Evolutionary conservation across 2,329 filamentous ascomycete genomes (phyloP), one percentile per base, ranked within the genome.

Genomic region (Cladorrhinum sp.): DNA sequence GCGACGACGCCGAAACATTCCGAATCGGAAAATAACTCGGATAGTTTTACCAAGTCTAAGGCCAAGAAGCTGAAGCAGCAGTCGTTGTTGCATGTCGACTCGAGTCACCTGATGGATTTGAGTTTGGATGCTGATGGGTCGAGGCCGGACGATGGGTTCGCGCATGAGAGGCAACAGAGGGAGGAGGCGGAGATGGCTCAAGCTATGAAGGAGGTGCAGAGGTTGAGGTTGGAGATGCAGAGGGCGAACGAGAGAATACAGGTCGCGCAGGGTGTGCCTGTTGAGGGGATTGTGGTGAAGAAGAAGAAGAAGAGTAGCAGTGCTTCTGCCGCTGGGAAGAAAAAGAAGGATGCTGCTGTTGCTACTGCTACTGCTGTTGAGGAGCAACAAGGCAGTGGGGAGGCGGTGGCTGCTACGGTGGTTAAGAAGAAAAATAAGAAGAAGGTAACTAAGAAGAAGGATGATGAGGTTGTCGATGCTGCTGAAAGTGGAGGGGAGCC

Each of bases 111-210:
- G 2, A 85, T 86, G 1, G 78, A 85, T 2, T 83, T 97, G 49
- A 89, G 84, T 50, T 82, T 97, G 1, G 85, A 88, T 53, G 85
- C 81, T 29, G 78, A 75, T 53, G 66, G 68, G 16, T 71, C 70
- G 6, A 67, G 69, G 38, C 68, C 61, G 16, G 68, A 68, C 36
- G 69, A 61, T 8, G 69, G 66, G 0, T 78, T 83, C 52, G 85
- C 90, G 60, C 81, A 85, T 55, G 89, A 92, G 69, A 80, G 81
- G 56, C 84, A 88, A 65, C 84, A 88, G 71, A 85, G 84, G 16
- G 92, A 96, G 70, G 92, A 97, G 62, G 86, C 85, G 1, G 93
- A 97, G 75, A 96, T 97, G 91, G 86, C 85, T 50, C 86, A 86
- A 69, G 95, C 93, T 8, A 86, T 97, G 80, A 88, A 88, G 72